Conservation (phyloP, 495 filamentous ascomycete species). For the Penicillium antarcticum region DNA sequence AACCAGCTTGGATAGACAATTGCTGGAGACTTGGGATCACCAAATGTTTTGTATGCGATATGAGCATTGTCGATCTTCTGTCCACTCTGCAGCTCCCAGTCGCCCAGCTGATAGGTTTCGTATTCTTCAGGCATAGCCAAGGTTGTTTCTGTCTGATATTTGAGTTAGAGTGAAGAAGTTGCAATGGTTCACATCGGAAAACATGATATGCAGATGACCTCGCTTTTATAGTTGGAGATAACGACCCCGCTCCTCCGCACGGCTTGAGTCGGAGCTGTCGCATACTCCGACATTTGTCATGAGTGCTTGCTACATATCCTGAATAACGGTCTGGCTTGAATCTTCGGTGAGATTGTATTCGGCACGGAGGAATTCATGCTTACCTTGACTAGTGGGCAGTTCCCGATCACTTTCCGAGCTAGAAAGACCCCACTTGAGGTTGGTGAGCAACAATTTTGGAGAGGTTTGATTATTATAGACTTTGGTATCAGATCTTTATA, state of each 20-base stretch:
- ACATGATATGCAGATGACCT: neutral
- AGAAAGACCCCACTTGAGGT: no score
- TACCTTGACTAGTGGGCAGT: neutral
- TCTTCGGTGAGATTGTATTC: neutral
- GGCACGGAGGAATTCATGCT: conserved; percentile 8
- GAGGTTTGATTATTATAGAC: no score
- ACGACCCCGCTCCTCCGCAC: conserved; percentile 20
- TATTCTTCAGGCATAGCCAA: conserved; percentile 38
- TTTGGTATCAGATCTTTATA: no score
- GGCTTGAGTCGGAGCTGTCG: conserved; percentile 6
- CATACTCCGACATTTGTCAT: neutral
- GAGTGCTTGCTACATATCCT: neutral
- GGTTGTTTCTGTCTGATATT: neutral
- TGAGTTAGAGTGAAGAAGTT: neutral
- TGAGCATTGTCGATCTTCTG: conserved; percentile 53
- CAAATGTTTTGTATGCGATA: conserved; percentile 71
- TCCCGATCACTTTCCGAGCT: no score
- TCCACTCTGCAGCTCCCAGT: conserved; percentile 61
- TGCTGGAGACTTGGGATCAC: conserved; percentile 56
- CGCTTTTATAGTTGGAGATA: conserved; percentile 13
- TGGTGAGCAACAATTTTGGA: no score
- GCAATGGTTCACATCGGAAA: neutral
- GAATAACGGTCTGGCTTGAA: neutral
- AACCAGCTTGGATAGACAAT: conserved; percentile 74
- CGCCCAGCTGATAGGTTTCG: conserved; percentile 54